These are phyloP conservation scores for Pholiota molesta DNA, from an alignment of 768 basidiomycete genomes.

Conservation along the genomic window DNA sequence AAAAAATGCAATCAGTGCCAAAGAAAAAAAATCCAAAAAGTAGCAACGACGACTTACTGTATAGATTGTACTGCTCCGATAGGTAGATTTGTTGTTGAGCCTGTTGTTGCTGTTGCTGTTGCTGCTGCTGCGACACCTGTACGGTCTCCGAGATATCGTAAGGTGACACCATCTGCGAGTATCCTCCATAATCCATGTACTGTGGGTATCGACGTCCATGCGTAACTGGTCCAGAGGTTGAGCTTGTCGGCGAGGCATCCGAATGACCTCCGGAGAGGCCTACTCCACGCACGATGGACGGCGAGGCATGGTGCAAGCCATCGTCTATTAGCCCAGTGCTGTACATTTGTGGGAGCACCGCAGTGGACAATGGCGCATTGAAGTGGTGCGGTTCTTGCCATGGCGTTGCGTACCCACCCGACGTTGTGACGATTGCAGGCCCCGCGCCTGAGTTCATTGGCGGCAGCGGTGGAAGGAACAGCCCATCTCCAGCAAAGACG, in stretches of 20 bases:
- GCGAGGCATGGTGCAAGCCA: slow-evolving; percentile 22
- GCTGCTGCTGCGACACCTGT: slow-evolving; percentile 15
- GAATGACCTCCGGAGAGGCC: slow-evolving; percentile 7
- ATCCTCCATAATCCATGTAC: slow-evolving; percentile 58
- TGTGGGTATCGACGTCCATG: slow-evolving; percentile 41
- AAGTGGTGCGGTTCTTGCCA: slow-evolving; percentile 33
- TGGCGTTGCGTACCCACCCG: slow-evolving; percentile 15
- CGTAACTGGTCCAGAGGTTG: neutral
- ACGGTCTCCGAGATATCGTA: slow-evolving; percentile 19
- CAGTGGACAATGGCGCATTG: slow-evolving; percentile 61
- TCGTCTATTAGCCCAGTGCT: slow-evolving; percentile 72
- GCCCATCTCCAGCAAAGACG: neutral
- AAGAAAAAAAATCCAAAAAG: neutral
- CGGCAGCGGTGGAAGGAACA: slow-evolving; percentile 4
- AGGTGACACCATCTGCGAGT: slow-evolving; percentile 45
- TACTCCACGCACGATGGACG: slow-evolving; percentile 20
- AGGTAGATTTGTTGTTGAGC: slow-evolving; percentile 25
- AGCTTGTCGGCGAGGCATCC: neutral
- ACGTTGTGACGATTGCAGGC: neutral
- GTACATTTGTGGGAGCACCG: slow-evolving; percentile 74
- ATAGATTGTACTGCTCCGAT: slow-evolving; percentile 26
- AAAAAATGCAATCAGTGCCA: neutral
- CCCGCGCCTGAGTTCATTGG: slow-evolving; percentile 1
- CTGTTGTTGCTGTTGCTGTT: slow-evolving; percentile 9
- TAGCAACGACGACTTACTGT: slow-evolving; percentile 21